phyloP scores from a whole-genome alignment of 345 rosid genomes.

The Ceriops zippeliana region DNA sequence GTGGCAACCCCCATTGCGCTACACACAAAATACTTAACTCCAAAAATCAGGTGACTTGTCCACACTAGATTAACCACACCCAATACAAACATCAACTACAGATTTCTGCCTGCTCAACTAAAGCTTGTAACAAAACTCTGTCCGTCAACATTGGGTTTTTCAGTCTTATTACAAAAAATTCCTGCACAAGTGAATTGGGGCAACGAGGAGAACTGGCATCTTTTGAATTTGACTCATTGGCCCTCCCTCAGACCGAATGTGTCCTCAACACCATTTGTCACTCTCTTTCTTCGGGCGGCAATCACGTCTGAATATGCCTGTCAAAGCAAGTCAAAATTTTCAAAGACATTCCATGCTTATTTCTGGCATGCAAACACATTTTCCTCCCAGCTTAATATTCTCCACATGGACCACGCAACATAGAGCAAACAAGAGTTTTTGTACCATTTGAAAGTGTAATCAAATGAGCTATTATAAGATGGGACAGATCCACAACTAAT shows the following conservation, averaged over 20 bases:
- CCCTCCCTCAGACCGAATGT: conserved; percentile 61
- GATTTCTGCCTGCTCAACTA: background rate
- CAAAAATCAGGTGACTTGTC: too few relatives aligned
- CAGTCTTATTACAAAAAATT: too few relatives aligned
- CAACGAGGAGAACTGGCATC: too few relatives aligned
- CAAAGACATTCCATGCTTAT: background rate
- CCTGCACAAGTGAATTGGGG: too few relatives aligned
- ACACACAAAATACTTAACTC: too few relatives aligned
- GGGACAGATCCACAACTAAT: too few relatives aligned
- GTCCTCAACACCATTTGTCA: conserved; percentile 71
- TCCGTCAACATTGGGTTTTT: too few relatives aligned
- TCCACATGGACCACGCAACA: too few relatives aligned
- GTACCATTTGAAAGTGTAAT: background rate
- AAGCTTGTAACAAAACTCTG: too few relatives aligned
- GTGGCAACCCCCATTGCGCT: too few relatives aligned
- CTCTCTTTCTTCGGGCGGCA: conserved; percentile 66
- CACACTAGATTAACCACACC: too few relatives aligned
- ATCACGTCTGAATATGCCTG: conserved; percentile 79
- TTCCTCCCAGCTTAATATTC: too few relatives aligned
- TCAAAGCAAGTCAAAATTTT: conserved; percentile 1
- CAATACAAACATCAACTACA: background rate
- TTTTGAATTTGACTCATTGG: conserved; percentile 24
- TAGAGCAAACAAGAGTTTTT: background rate
- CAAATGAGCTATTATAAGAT: background rate
- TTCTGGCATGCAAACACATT: background rate